Percentiles rank a stretch among this genome's conserved stretches.
phyloP scores from a whole-genome alignment of 2,329 filamentous ascomycete species.

The Fusarium sp. region DNA sequence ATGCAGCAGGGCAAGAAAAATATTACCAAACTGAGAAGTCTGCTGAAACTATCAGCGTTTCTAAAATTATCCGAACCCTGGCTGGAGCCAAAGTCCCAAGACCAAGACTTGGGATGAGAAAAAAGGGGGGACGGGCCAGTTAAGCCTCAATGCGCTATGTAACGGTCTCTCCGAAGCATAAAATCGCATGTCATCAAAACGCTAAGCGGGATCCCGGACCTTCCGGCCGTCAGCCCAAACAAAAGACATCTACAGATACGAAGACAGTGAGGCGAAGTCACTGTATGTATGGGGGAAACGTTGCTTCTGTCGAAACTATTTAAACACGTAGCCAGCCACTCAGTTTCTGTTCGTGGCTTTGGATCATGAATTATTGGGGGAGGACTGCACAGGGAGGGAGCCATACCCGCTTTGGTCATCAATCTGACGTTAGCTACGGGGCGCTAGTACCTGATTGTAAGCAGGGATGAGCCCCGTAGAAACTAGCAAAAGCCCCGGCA shows the following conservation, averaged over 20 bases:
- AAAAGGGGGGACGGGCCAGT: conserved; percentile 3
- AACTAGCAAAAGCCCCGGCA: conserved; percentile 3
- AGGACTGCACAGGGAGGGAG: background rate
- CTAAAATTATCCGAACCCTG: conserved; percentile 3
- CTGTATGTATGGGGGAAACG: background rate
- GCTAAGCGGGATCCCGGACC: conserved; percentile 12
- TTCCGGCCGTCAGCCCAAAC: background rate
- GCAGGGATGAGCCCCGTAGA: conserved; percentile 12
- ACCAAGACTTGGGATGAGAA: conserved; percentile 10
- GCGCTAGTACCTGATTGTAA: conserved; percentile 14
- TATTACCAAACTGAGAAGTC: background rate
- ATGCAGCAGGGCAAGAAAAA: background rate
- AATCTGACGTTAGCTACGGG: conserved; percentile 14
- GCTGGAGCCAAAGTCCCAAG: background rate
- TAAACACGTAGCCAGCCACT: background rate
- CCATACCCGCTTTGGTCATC: conserved; percentile 10
- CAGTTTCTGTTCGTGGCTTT: background rate
- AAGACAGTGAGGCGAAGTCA: background rate
- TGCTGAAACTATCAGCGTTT: background rate
- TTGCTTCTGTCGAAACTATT: background rate
- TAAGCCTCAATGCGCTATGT: conserved; percentile 18
- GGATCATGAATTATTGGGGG: background rate
- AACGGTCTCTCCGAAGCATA: conserved; percentile 19
- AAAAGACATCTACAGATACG: background rate
- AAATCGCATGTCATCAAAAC: conserved; percentile 7